Base-by-base conservation (phyloP, 805 yeast species). In the Zygotorulaspora sp. region DNA sequence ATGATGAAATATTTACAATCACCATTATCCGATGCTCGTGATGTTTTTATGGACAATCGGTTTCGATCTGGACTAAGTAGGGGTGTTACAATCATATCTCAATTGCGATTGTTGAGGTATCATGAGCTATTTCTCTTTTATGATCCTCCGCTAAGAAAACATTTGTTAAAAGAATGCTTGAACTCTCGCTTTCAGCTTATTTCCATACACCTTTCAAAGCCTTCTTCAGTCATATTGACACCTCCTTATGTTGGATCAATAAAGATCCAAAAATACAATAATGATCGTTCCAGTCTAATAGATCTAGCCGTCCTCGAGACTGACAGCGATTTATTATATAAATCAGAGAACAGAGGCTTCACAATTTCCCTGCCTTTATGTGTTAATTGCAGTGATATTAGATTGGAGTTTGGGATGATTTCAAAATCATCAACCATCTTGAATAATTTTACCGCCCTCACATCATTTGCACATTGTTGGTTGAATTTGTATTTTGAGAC, bases 11-110 rank as follows among this genome's bases (percentile, higher is more conserved):
- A 61, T 35, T 56, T 58, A 22, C 62, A 62, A 2, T 38, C 67
- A 37, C 43, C 68, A 0, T 63, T 71, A 10, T 58, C 63, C 2
- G 68, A 65, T 13, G 84, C 88, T 1, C 66, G 74, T 28, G 58
- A 57, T 0, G 40, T 67, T 6, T 88, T 82, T 55, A 75, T 82
- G 2, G 40, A 50, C 6, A 65, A 70, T 35, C 66, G 97, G 40
- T 77, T 83, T 78, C 65, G 71, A 20, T 38, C 52, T 17, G 66
- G 71, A 4, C 70, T 77, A 30, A 80, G 81, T 2, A 59, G 62
- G 8, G 96, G 96, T 0, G 79, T 90, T 1, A 74, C 86, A 0
- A 84, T 86, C 21, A 43, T 50, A 12, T 78, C 89, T 4, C 97
- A 90, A 58, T 56, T 69, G 17, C 57, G 90, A 30, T 86, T 78